Conservation (phyloP, 2,329 filamentous ascomycete species). For the Phialophora expanda region DNA sequence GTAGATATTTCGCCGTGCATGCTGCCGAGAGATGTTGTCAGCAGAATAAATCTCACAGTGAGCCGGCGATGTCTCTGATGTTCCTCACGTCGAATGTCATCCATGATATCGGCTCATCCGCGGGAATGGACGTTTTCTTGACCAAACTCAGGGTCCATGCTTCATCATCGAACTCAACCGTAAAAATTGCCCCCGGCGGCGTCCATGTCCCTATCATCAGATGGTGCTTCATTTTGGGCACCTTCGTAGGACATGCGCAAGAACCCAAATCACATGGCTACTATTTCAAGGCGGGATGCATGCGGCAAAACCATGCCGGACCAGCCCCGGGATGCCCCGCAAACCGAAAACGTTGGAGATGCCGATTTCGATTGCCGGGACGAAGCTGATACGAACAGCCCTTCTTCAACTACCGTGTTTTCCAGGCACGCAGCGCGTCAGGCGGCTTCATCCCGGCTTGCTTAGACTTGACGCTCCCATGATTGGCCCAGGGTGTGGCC, state of each 20-base stretch:
- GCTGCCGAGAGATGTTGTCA: constrained; percentile 55
- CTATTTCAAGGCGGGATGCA: not conserved
- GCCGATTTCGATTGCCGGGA: not conserved
- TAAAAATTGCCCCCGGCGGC: constrained; percentile 86
- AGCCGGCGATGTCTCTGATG: not conserved
- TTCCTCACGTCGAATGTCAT: constrained; percentile 81
- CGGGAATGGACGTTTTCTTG: constrained; percentile 79
- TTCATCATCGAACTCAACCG: constrained; percentile 85
- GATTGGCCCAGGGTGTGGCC: not conserved
- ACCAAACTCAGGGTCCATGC: constrained; percentile 73
- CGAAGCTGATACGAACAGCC: not conserved
- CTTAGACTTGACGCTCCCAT: not conserved
- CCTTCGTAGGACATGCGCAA: not conserved
- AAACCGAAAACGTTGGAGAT: not conserved
- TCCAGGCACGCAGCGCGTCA: not conserved
- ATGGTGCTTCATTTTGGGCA: constrained; percentile 62
- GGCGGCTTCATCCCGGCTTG: not conserved
- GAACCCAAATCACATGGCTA: not conserved
- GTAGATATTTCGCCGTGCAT: constrained; percentile 82
- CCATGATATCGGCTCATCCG: constrained; percentile 90
- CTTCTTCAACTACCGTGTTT: not conserved
- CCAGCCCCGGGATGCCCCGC: not conserved
- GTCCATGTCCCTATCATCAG: constrained; percentile 94
- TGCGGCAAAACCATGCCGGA: not conserved
- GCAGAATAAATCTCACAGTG: not conserved